phyloP scores from a whole-genome alignment of 2,329 filamentous ascomycete genomes.

The Sporothrix phasma region DNA sequence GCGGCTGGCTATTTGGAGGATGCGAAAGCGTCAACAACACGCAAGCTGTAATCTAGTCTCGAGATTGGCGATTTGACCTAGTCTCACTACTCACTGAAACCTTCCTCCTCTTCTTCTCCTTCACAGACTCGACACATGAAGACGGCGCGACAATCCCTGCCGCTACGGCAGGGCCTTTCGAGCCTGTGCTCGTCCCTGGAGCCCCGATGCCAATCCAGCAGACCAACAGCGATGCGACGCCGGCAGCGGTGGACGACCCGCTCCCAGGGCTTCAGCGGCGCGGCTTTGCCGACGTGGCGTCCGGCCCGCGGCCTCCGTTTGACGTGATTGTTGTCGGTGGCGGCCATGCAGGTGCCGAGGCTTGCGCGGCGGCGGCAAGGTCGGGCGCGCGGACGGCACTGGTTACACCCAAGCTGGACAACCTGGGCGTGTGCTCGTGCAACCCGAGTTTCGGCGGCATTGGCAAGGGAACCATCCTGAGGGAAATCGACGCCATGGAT shows the following conservation, averaged over 20 bases:
- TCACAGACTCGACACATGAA: not conserved
- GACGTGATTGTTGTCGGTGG: conserved; percentile 95
- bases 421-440: conserved; percentile 90
- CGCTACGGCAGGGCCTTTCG: conserved; percentile 2
- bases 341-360: conserved; percentile 91
- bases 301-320: conserved; percentile 38
- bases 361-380: conserved; percentile 80
- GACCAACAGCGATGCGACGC: not conserved
- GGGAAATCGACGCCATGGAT: conserved; percentile 90
- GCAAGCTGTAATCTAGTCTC: not conserved
- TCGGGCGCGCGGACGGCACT: conserved; percentile 81
- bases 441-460: conserved; percentile 98
- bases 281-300: conserved; percentile 15
- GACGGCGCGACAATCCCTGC: not conserved
- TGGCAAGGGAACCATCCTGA: conserved; percentile 90
- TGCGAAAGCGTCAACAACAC: not conserved
- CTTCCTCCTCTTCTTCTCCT: not conserved
- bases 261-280: not conserved
- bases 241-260: not conserved
- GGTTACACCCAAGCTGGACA: conserved; percentile 77
- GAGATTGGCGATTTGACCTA: too few relatives aligned
- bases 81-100: not conserved
- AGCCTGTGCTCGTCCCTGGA: not conserved
- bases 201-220: not conserved
- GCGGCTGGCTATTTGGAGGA: not conserved